Evolutionary conservation across 225 moss, liverwort and hornwort species (phyloP).

Genomic region (Bryum argenteum): DNA sequence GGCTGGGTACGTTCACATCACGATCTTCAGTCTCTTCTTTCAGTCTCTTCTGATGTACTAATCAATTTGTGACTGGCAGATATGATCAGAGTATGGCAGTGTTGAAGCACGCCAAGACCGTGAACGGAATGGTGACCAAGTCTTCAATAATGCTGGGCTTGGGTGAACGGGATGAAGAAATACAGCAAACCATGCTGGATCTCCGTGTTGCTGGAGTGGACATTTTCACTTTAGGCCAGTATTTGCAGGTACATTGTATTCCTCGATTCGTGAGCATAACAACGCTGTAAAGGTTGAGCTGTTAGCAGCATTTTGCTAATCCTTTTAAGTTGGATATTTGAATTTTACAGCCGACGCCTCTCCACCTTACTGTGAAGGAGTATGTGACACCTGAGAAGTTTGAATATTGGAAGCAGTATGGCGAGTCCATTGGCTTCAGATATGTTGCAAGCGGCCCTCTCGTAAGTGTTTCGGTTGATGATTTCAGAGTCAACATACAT

Average conservation of each 20-base stretch:
- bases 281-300: not conserved
- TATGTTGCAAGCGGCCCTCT: constrained; percentile 97
- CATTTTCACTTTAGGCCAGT: constrained; percentile 91
- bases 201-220: constrained; percentile 81
- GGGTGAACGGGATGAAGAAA: constrained; percentile 86
- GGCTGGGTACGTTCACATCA: constrained; percentile 62
- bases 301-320: constrained; percentile 10
- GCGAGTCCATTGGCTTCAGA: constrained; percentile 94
- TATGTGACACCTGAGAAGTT: constrained; percentile 93
- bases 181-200: constrained; percentile 87
- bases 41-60: not conserved
- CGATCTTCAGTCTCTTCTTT: not conserved
- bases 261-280: not conserved
- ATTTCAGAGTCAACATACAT: not conserved
- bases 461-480: constrained; percentile 39
- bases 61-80: constrained; percentile 42
- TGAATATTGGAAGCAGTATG: constrained; percentile 76
- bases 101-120: constrained; percentile 78
- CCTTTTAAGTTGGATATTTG: not conserved
- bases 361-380: constrained; percentile 91
- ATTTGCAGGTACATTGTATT: constrained; percentile 65
- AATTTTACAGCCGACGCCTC: constrained; percentile 75
- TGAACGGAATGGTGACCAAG: constrained; percentile 91
- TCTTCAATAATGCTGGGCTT: constrained; percentile 92
- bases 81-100: constrained; percentile 93